Percentiles rank a stretch among this genome's conserved stretches.
These are phyloP conservation scores for Chytridium lagenaria DNA, from an alignment of 371 early-diverging fungal species.

Conservation along the genomic window DNA sequence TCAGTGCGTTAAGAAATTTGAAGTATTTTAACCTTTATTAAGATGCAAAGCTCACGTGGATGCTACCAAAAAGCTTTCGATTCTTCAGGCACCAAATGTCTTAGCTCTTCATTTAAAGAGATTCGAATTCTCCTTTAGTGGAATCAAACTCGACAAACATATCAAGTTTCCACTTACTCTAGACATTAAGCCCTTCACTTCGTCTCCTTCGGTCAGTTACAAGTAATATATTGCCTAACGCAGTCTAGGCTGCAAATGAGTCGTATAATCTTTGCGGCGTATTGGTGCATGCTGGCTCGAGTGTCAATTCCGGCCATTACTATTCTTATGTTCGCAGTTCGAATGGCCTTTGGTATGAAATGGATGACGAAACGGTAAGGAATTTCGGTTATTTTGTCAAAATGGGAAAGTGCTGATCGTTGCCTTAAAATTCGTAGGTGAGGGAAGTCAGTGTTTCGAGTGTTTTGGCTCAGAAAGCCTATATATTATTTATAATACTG, in stretches of 20 bases:
- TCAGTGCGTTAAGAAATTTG: slow-evolving; percentile 50
- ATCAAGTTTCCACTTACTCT: slow-evolving; percentile 55
- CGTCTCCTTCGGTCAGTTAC: neutral
- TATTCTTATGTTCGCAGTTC: slow-evolving; percentile 77
- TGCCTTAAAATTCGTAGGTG: slow-evolving; percentile 45
- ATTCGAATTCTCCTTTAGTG: slow-evolving; percentile 66
- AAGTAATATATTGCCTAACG: neutral
- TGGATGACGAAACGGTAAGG: slow-evolving; percentile 78
- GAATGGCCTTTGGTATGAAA: slow-evolving; percentile 66
- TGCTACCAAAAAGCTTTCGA: slow-evolving; percentile 81
- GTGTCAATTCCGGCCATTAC: slow-evolving; percentile 83
- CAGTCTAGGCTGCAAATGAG: neutral
- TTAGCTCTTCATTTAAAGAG: slow-evolving; percentile 81
- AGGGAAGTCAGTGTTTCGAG: slow-evolving; percentile 64
- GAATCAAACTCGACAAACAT: slow-evolving; percentile 66
- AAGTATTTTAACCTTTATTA: slow-evolving; percentile 16
- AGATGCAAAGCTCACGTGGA: slow-evolving; percentile 72
- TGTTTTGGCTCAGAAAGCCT: slow-evolving; percentile 77
- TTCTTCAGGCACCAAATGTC: slow-evolving; percentile 70
- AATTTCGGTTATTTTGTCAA: slow-evolving; percentile 30
- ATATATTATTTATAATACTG: slow-evolving; percentile 81
- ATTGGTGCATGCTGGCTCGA: slow-evolving; percentile 78
- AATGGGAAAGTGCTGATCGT: neutral
- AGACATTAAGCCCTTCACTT: slow-evolving; percentile 46
- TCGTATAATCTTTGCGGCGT: slow-evolving; percentile 71